A percentile compares a stretch with the other conserved stretches of the same genome.
These are phyloP conservation scores for Porcisia deanei DNA, from an alignment of 208 protist species.

Conservation along the genomic window DNA sequence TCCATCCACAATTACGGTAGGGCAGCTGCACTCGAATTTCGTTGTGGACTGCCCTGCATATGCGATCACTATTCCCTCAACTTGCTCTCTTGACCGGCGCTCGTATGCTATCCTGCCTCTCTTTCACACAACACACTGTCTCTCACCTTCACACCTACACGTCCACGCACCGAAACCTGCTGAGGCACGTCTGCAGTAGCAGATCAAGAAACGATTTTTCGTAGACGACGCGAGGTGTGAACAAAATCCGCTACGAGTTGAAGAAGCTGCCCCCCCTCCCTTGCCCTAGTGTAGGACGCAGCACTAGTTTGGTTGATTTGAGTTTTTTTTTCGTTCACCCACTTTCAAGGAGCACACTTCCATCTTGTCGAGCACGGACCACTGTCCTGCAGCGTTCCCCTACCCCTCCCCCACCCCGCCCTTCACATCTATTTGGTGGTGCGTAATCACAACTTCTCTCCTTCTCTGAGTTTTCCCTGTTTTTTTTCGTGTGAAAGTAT, in stretches of 20 bases:
- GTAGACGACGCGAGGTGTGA: too few relatives aligned
- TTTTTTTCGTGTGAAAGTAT: not conserved
- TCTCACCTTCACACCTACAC: not conserved
- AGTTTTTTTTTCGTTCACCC: too few relatives aligned
- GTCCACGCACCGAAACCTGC: too few relatives aligned
- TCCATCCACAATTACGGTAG: not conserved
- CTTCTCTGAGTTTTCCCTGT: not conserved
- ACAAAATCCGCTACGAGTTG: too few relatives aligned
- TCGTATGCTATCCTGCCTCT: not conserved
- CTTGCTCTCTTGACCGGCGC: not conserved
- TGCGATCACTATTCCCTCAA: not conserved
- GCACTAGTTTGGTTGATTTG: too few relatives aligned
- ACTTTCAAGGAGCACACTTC: too few relatives aligned
- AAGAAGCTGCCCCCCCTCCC: too few relatives aligned
- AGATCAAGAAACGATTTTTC: too few relatives aligned
- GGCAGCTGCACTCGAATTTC: not conserved
- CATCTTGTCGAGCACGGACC: too few relatives aligned
- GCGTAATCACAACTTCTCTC: not conserved
- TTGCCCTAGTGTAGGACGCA: too few relatives aligned
- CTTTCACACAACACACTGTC: not conserved
- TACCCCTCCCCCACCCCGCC: not conserved
- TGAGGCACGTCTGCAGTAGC: too few relatives aligned
- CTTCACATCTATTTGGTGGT: not conserved
- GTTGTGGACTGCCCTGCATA: not conserved
- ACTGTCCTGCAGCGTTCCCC: too few relatives aligned